A percentile compares a stretch with the other conserved stretches of the same genome.
phyloP scores from a whole-genome alignment of 768 basidiomycete genomes.

The Ramaria sp. region DNA sequence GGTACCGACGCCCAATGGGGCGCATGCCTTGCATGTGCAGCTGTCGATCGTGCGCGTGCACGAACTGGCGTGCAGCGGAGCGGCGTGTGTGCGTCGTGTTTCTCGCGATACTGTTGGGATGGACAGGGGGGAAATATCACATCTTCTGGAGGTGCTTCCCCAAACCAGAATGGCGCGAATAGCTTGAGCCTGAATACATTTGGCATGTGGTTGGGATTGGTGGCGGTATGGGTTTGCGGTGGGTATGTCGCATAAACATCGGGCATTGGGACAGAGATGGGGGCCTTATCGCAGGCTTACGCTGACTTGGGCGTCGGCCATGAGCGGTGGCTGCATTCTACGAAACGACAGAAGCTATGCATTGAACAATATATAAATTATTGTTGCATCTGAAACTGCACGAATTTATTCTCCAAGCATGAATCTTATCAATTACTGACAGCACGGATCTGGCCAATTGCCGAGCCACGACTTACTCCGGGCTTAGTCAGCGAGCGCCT shows the following conservation, averaged over 20 bases:
- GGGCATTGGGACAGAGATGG: too few relatives aligned
- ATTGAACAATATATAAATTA: too few relatives aligned
- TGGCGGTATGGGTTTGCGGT: not conserved
- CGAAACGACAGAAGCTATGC: too few relatives aligned
- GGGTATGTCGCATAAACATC: not conserved
- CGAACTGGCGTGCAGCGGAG: slow-evolving; percentile 13
- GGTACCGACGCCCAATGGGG: slow-evolving; percentile 26
- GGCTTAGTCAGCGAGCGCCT: too few relatives aligned
- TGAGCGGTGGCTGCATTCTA: too few relatives aligned
- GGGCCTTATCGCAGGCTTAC: not conserved
- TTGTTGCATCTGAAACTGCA: too few relatives aligned
- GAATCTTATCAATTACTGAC: too few relatives aligned
- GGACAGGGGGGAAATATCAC: too few relatives aligned
- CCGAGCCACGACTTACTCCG: too few relatives aligned
- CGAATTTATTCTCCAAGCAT: too few relatives aligned
- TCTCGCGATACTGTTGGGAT: slow-evolving; percentile 23
- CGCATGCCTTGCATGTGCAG: slow-evolving; percentile 40
- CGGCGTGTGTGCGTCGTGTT: slow-evolving; percentile 18
- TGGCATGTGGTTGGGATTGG: not conserved
- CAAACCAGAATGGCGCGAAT: not conserved
- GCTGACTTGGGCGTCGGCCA: not conserved
- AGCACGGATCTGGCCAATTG: too few relatives aligned
- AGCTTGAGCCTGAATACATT: not conserved
- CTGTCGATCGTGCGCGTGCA: slow-evolving; percentile 35
- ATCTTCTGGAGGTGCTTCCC: too few relatives aligned